Conservation (phyloP, 192 early-diverging fungal genomes). For the Entomortierella parvispora region DNA sequence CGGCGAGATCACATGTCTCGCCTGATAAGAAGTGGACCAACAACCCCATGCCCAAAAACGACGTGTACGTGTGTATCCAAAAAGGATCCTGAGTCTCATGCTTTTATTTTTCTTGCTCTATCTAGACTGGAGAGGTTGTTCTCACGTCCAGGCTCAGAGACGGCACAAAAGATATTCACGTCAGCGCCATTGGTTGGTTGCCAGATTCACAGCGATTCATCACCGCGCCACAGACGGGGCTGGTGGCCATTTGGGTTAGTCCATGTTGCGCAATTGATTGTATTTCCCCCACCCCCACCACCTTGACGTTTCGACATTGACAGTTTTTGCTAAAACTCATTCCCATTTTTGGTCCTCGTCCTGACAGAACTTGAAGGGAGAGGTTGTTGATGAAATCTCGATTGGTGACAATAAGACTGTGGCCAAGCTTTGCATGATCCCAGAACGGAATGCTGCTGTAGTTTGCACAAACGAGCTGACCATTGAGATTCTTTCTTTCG, state of each 20-base stretch:
- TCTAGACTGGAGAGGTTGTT: conserved; percentile 27
- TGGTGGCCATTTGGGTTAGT: conserved; percentile 32
- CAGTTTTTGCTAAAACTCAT: too few species aligned
- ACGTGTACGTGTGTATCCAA: too few species aligned
- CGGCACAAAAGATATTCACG: conserved; percentile 11
- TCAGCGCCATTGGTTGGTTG: conserved; percentile 27
- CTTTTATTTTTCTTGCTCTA: background rate
- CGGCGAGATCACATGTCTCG: too few species aligned
- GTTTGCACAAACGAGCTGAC: conserved; percentile 1
- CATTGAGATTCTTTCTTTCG: conserved; percentile 19
- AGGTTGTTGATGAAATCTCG: conserved; percentile 12
- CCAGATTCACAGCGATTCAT: conserved; percentile 32
- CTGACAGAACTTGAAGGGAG: conserved; percentile 28
- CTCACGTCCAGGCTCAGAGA: conserved; percentile 16
- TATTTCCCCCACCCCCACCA: background rate
- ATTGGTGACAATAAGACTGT: background rate
- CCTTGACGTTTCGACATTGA: background rate
- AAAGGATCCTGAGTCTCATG: too few species aligned
- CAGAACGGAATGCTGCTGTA: conserved; percentile 26
- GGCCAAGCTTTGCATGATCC: conserved; percentile 15
- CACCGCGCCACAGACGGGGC: conserved; percentile 2
- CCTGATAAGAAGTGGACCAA: too few species aligned
- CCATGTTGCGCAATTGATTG: background rate
- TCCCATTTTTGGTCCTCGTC: background rate
- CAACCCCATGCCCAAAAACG: too few species aligned